Evolutionary conservation across 306 rosid genomes (phyloP), one percentile per base, ranked within the genome.

Genomic region (Ammopiptanthus mongolicus): DNA sequence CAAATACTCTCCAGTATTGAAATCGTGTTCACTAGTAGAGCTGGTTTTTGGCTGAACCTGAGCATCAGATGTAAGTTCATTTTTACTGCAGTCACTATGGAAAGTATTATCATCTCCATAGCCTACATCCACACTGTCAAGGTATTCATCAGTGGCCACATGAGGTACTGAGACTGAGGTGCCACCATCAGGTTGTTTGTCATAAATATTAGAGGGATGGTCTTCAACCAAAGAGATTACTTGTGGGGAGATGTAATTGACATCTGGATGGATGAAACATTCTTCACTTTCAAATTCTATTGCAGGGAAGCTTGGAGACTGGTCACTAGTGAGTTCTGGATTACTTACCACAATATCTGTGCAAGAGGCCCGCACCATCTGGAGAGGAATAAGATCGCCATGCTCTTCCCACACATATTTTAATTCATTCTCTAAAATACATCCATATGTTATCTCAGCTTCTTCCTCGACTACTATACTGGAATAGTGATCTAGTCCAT

Each of bases 271-370:
- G 44, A 65, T 41, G 51, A 59, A 52, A 71, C 56, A 60, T 21
- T 74, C 87, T 52, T 74, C 83, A 21, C 58, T 69, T 44, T 39
- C 79, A 65, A 77, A 80, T 82, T 90, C 88, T 76, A 83, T 57
- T 68, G 81, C 86, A 8, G 80, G 77, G 36, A 77, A 68, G 86
- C 70, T 73, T 59, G 78, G 47, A 72, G 36, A 34, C 67, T 64
- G 78, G 22, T 75, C 59, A 61, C 41, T 60, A 22, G 41, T 75
- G 17, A 59, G 55, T 39, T 85, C 85, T 58, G 77, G 46, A 82
- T 80, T 73, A 77, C 76, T 79, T 14, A 8, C 71, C 34, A 64
- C 48, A 71, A 22, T 31, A 75, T 78, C 52, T 46, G 10, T 28
- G 57, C 51, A 9, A 17, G 72, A 67, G n/a, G 70, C 69, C 61